Percentiles rank a stretch among this genome's conserved stretches.
Evolutionary conservation across 2,329 filamentous ascomycete genomes (phyloP).

Genomic region (Trichoderma sp.): DNA sequence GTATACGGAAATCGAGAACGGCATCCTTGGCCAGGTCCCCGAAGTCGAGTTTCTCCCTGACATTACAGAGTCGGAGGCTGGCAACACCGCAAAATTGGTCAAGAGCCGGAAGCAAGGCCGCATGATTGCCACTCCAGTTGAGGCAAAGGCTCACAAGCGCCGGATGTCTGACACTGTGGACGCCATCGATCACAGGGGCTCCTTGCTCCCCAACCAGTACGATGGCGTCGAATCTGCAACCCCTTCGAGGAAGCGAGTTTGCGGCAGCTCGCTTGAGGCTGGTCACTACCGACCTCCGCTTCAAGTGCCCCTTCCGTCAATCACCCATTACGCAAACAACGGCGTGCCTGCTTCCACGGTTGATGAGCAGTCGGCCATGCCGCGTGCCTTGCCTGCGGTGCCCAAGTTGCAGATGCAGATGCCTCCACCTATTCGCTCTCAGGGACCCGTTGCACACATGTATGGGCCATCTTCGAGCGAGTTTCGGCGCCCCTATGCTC

Average conservation of each 20-base stretch:
- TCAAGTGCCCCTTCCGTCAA: conserved; percentile 7
- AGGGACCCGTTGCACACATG: conserved; percentile 1
- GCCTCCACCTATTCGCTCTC: conserved; percentile 30
- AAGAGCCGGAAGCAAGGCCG: conserved; percentile 32
- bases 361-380: conserved; percentile 16
- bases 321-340: conserved; percentile 25
- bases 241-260: conserved; percentile 34
- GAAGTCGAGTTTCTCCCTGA: conserved; percentile 63
- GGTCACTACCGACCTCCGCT: background rate
- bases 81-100: conserved; percentile 33
- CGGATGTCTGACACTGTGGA: conserved; percentile 32
- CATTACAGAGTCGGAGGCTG: conserved; percentile 46
- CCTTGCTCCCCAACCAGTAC: background rate
- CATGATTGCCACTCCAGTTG: conserved; percentile 4
- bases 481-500: background rate
- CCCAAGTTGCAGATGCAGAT: conserved; percentile 34
- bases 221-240: background rate
- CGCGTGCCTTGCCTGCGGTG: conserved; percentile 33
- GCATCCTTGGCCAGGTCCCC: conserved; percentile 51
- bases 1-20: conserved; percentile 48
- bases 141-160: conserved; percentile 34
- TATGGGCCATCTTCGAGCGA: conserved; percentile 2
- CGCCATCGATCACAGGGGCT: background rate
- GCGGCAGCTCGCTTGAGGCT: conserved; percentile 25
- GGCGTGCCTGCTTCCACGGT: background rate